A percentile compares a stretch with the other conserved stretches of the same genome.
Conservation (phyloP, 2,329 filamentous ascomycete genomes). For the Lizonia empirigonia region DNA sequence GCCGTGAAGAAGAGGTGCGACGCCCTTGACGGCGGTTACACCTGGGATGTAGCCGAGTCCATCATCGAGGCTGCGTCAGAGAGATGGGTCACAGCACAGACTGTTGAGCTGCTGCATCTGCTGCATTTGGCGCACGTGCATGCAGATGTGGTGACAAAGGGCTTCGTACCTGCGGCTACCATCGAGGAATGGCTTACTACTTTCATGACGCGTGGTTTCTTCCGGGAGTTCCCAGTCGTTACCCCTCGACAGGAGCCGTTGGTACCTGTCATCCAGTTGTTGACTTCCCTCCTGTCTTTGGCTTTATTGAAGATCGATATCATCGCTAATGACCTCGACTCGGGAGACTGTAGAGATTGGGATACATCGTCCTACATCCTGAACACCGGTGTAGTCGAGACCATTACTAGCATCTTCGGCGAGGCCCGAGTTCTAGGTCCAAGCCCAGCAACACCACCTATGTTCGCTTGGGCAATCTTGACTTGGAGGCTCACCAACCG, state of each 20-base stretch:
- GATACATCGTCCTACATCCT: constrained; percentile 66
- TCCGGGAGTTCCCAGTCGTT: constrained; percentile 67
- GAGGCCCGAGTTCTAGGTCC: constrained; percentile 59
- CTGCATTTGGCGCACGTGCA: constrained; percentile 76
- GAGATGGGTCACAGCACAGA: constrained; percentile 66
- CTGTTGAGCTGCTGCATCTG: constrained; percentile 75
- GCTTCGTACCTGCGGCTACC: constrained; percentile 38
- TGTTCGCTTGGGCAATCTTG: constrained; percentile 82
- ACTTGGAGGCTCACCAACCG: constrained; percentile 34
- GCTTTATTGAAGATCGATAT: constrained; percentile 72
- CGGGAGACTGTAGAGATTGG: constrained; percentile 34
- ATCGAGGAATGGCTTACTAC: constrained; percentile 44
- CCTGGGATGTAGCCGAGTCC: constrained; percentile 56
- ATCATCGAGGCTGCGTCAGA: constrained; percentile 63
- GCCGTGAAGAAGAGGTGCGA: constrained; percentile 57
- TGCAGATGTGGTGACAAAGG: constrained; percentile 59
- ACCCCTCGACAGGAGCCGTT: constrained; percentile 51
- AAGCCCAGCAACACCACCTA: constrained; percentile 71
- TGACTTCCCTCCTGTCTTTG: constrained; percentile 73
- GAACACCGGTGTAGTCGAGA: constrained; percentile 70
- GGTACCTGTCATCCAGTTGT: constrained; percentile 68
- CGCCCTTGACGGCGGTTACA: constrained; percentile 49
- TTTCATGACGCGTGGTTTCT: constrained; percentile 57
- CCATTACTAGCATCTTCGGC: constrained; percentile 74
- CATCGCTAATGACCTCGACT: constrained; percentile 56